phyloP scores from a whole-genome alignment of 75 land plant species.

The Picea sitchensis region DNA sequence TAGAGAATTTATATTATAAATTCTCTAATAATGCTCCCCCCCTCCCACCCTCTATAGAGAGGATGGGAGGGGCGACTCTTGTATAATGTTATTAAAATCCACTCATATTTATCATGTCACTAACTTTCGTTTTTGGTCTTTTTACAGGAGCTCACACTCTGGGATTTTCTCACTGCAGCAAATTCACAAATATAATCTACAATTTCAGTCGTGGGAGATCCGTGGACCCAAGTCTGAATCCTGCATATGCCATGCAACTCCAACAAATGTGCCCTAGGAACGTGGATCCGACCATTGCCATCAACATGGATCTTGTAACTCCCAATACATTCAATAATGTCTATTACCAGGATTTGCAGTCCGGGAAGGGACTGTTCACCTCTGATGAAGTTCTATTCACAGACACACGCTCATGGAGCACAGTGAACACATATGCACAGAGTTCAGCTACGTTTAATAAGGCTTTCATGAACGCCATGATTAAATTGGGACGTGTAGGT shows the following conservation, averaged over 20 bases:
- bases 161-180: no score
- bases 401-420: conserved; percentile 33
- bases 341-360: conserved; percentile 41
- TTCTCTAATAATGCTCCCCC: no score
- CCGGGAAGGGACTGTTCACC: conserved; percentile 20
- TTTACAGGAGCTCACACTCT: no score
- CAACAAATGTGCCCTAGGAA: conserved; percentile 43
- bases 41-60: no score
- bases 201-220: no score
- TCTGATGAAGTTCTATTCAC: conserved; percentile 53
- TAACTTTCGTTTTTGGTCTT: no score
- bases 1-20: no score
- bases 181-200: no score
- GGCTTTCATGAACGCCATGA: conserved; percentile 14
- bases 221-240: conserved; percentile 67
- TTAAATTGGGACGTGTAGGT: conserved; percentile 57
- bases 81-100: no score
- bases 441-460: conserved; percentile 23
- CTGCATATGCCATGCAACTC: conserved; percentile 41
- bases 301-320: conserved; percentile 8
- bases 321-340: conserved; percentile 39
- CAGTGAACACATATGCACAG: conserved; percentile 34
- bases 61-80: no score
- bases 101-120: no score
- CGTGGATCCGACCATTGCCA: conserved; percentile 55